Percentiles rank a stretch among this genome's conserved stretches.
Conservation (phyloP, 495 filamentous ascomycete species). For the Neurospora sp. region DNA sequence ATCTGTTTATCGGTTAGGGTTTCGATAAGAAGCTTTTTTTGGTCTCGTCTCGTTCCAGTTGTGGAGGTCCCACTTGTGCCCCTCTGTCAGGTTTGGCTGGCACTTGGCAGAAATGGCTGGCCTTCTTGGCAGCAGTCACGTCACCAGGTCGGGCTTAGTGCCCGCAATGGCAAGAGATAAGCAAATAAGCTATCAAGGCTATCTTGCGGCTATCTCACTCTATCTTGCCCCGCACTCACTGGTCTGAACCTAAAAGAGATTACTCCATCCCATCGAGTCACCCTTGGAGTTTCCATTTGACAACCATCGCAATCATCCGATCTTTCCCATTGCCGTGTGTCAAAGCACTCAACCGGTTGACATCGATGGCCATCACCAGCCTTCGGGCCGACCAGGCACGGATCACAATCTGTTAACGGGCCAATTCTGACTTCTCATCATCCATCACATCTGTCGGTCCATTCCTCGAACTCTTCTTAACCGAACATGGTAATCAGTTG, state of each 20-base stretch:
- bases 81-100: not conserved
- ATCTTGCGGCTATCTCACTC: not conserved
- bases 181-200: constrained; percentile 6
- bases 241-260: constrained; percentile 2
- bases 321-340: not conserved
- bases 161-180: not conserved
- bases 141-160: not conserved
- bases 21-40: not conserved
- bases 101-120: not conserved
- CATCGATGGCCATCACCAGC: not conserved
- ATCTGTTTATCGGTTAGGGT: not conserved
- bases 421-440: not conserved
- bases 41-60: not conserved
- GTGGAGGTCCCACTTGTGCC: not conserved
- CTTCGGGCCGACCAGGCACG: not conserved
- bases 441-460: not conserved
- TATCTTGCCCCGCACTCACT: constrained; percentile 5
- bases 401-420: not conserved
- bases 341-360: not conserved
- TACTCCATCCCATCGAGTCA: constrained; percentile 19
- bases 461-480: not conserved
- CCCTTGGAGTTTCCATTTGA: not conserved
- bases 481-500: not conserved
- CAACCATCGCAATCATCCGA: not conserved
- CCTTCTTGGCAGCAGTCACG: not conserved